Percentiles rank a stretch among this genome's conserved stretches.
These are phyloP conservation scores for Penicillium desertorum DNA, from an alignment of 495 filamentous ascomycete species.

Conservation along the genomic window DNA sequence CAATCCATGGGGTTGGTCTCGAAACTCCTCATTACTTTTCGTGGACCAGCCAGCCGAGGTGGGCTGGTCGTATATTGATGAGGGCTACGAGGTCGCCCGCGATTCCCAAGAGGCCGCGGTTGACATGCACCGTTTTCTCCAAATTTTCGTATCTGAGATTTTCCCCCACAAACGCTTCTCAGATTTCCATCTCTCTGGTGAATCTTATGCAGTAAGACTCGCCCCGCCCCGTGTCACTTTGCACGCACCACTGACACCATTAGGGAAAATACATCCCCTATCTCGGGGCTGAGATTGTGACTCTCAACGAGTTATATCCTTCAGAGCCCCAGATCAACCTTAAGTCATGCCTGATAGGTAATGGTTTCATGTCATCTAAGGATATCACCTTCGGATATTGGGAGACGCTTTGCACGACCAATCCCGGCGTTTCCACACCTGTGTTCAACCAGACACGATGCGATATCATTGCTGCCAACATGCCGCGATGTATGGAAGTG, in stretches of 20 bases:
- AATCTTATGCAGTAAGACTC: slow-evolving; percentile 37
- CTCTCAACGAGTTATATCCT: slow-evolving; percentile 36
- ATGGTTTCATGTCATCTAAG: slow-evolving; percentile 38
- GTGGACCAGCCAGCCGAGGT: slow-evolving; percentile 48
- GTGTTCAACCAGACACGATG: slow-evolving; percentile 46
- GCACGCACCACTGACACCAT: slow-evolving; percentile 7
- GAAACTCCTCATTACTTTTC: slow-evolving; percentile 46
- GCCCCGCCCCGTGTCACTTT: background rate
- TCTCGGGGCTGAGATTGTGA: slow-evolving; percentile 36
- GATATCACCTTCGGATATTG: slow-evolving; percentile 41
- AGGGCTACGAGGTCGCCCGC: slow-evolving; percentile 26
- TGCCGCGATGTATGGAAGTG: slow-evolving; percentile 44
- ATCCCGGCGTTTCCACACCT: slow-evolving; percentile 38
- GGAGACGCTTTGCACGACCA: slow-evolving; percentile 47
- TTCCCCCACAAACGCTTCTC: slow-evolving; percentile 34
- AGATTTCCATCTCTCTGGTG: slow-evolving; percentile 37
- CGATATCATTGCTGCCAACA: slow-evolving; percentile 42
- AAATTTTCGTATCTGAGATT: slow-evolving; percentile 40
- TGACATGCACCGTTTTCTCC: slow-evolving; percentile 45
- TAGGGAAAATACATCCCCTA: slow-evolving; percentile 42
- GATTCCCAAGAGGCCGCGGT: slow-evolving; percentile 32
- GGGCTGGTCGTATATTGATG: slow-evolving; percentile 46
- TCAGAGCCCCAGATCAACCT: slow-evolving; percentile 32
- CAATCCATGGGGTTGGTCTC: slow-evolving; percentile 50
- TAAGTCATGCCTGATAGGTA: slow-evolving; percentile 40